Evolutionary conservation across 1,139 yeast genomes (phyloP), one percentile per base, ranked within the genome.

Genomic region (Yamadazyma sp.): DNA sequence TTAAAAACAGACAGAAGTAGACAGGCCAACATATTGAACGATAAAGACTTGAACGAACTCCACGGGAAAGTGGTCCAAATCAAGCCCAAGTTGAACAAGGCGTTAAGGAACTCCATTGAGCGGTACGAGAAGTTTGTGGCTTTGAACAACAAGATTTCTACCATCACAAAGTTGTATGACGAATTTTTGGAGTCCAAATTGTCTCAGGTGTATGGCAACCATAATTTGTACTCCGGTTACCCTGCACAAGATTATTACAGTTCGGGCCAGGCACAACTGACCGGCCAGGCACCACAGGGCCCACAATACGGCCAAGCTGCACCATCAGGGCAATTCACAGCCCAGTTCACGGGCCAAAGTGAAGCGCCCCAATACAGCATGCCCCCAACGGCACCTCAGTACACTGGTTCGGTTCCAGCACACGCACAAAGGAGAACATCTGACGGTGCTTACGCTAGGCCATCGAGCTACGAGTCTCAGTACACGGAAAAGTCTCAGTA

Each of bases 161-260:
- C 94, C 3, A 85, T 89, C 23, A 78, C 84, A 52, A 73, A 86
- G 44, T 71, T 85, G 34, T 92, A 92, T 54, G 96, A 92, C 57
- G 78, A 78, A 44, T 73, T 86, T 39, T 68, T 90, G 44, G 96
- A 92, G 48, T 74, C 78, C 27, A 74, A 89, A 56, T 67, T 84
- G 38, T 62, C 67, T 24, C 63, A 63, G 46, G 77, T 78, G 1
- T 76, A 76, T 51, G 68, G 69, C 9, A 57, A 52, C 36, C 73
- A 67, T 38, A 46, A 45, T 14, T 47, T 61, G 13, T 39, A 45
- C 16, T 38, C 18, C 20, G 12, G 11, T 29, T 33, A 13, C 24
- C 31, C 21, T 28, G 21, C 30, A 10, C 30, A 15, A 16, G 21
- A 13, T 15, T 28, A 28, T 22, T 27, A 34, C 25, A 35, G 34